Base-by-base conservation (phyloP, 257 asterid genomes). In the Lycium ferocissimum region DNA sequence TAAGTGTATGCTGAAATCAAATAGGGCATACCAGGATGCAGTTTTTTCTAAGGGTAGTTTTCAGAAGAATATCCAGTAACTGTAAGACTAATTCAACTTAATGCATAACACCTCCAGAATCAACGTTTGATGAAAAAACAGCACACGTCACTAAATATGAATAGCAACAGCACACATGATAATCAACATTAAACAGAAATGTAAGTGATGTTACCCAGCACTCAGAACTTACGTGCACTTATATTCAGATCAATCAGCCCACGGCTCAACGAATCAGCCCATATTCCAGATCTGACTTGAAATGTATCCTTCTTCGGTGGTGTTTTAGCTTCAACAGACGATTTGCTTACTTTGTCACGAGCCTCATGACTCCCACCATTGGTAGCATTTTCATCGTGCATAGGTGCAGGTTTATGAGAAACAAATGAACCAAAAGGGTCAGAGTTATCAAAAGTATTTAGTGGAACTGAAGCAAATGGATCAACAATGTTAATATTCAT, bases 251-350 rank as follows among this genome's bases (percentile, higher is more conserved):
- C 98, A 57, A 95, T 94, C 84, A 94, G 66, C 85, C 99, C 99
- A 76, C 99, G 99, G 88, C 98, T 95, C 91, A 95, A 84, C 72
- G 99, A 95, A 94, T 95, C 99, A 69, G 99, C 96, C 99, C 99
- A 95, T 85, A 95, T 93, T 89, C 97, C 99, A 40, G 98, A 94
- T 89, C 93, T 95, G 82, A 95, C 97, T 91, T 95, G 98, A 92
- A 94, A 95, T n/a, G 90, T 71, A 81, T 88, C 88, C 88, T 91
- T 94, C 91, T 89, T 92, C 51, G 88, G 63, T 79, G 81, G 85
- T 81, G 82, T 84, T 73, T 85, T 87, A 47, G 66, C 81, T 38
- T 85, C 90, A 71, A 85, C 76, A 57, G 69, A 37, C 37, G 45
- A 69, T 51, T 56, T 69, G 69, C 83, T 91, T 51, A 71, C 18